Base-by-base conservation (phyloP, 352 stramenopile species). In the Thalassiosira mediterranea region DNA sequence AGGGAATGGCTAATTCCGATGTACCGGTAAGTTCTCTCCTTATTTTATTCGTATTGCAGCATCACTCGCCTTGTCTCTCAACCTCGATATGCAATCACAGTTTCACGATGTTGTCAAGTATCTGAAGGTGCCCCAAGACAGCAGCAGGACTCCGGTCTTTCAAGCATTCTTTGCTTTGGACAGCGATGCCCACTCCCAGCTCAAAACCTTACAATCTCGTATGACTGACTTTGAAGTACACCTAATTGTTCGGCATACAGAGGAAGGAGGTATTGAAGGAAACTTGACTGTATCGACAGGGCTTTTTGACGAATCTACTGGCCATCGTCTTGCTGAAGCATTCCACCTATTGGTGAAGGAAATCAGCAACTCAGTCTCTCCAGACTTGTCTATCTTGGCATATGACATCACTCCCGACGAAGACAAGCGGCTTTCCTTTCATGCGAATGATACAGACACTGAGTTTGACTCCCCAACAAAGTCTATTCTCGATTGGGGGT, bases 1-100 rank as follows among this genome's bases (percentile, higher is more conserved):
- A 70, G 38, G 65, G 40, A 7, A 62, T 79, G 34, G 71, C 48
- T 5, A 79, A 79, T 44, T 51, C 70, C 31, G 49, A 62, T 21
- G 44, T 76, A 34, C 65, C 64, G n/a, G n/a, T n/a, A n/a, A n/a
- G n/a, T n/a, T n/a, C n/a, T n/a, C n/a, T n/a, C n/a, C n/a, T n/a
- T n/a, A n/a, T n/a, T n/a, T n/a, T n/a, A n/a, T n/a, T n/a, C n/a
- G n/a, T n/a, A n/a, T n/a, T n/a, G n/a, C n/a, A n/a, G n/a, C n/a
- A n/a, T n/a, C n/a, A n/a, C n/a, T n/a, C n/a, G n/a, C n/a, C n/a
- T n/a, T n/a, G n/a, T n/a, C n/a, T n/a, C n/a, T n/a, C n/a, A n/a
- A n/a, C n/a, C n/a, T n/a, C n/a, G n/a, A n/a, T n/a, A n/a, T n/a
- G n/a, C n/a, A n/a, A n/a, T n/a, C n/a, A n/a, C n/a, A n/a, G n/a